Base-by-base conservation (phyloP, 352 stramenopile genomes). In the Phytophthora quininea region DNA sequence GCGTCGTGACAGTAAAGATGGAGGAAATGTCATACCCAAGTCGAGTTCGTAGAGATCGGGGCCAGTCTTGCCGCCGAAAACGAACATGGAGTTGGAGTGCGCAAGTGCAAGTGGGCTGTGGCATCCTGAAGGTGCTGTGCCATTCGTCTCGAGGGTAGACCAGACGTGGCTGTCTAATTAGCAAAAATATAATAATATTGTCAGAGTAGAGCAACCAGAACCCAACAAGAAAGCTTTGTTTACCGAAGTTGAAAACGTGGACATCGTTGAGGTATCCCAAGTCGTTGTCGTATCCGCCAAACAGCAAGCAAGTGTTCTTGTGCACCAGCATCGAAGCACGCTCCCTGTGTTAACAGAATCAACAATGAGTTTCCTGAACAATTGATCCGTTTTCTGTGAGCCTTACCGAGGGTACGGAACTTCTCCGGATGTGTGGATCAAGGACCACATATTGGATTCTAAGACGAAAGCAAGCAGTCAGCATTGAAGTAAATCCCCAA, bases 181-280 rank as follows among this genome's bases (percentile, higher is more conserved):
- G 51, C 30, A 37, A 31, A 40, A 27, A 59, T 33, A 43, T 61
- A 37, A 37, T 15, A 27, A 24, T 24, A 24, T 24, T 24, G 32
- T 19, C 9, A 31, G 19, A 64, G 40, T 40, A 6, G 10, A 40
- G 6, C 35, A 11, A 6, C 10, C 10, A 40, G 19, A 24, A 11
- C 6, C 29, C 15, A 49, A n/a, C 29, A 49, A 5, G 8, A 6
- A 33, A 3, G 15, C 10, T 5, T 42, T 6, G 5, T 67, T 9
- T 69, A 83, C 93, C 81, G 64, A 99, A 98, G 70, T 99, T 93
- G 79, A 98, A 99, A 1, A 98, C 79, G 76, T 99, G 93, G 4
- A 98, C 96, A 71, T 99, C 97, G 48, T 98, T 97, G 19, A 99
- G 81, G 70, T 99, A 96, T n/a, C 96, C 77, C n/a, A 95, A 99